These are phyloP conservation scores for Candida sp. DNA, from an alignment of 1,139 yeast genomes.

Conservation along the genomic window DNA sequence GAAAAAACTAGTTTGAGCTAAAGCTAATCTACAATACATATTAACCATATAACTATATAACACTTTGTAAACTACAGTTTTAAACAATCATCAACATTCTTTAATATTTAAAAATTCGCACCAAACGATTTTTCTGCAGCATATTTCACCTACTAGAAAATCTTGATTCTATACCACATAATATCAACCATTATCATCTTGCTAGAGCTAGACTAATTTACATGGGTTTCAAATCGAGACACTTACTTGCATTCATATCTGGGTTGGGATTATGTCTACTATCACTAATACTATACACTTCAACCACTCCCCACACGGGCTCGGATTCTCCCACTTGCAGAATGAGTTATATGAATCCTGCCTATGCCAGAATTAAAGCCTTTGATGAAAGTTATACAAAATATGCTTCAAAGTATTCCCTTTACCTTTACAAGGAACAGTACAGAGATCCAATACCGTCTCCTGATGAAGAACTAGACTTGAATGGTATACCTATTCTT, in stretches of 20 bases:
- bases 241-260: slow-evolving; percentile 6
- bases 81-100: too few relatives aligned
- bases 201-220: background rate
- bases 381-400: slow-evolving; percentile 71
- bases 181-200: too few relatives aligned
- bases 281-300: slow-evolving; percentile 15
- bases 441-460: slow-evolving; percentile 58
- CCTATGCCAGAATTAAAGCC: slow-evolving; percentile 68
- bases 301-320: slow-evolving; percentile 18
- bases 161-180: too few relatives aligned
- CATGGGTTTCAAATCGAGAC: slow-evolving; percentile 1
- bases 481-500: slow-evolving; percentile 80
- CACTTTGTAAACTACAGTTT: too few relatives aligned
- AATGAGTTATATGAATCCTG: slow-evolving; percentile 69
- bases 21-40: too few relatives aligned
- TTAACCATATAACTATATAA: too few relatives aligned
- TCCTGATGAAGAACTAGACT: slow-evolving; percentile 28
- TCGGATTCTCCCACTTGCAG: slow-evolving; percentile 47
- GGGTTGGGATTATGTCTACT: slow-evolving; percentile 15
- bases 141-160: too few relatives aligned
- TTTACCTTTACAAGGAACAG: slow-evolving; percentile 78
- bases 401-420: slow-evolving; percentile 74
- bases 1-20: too few relatives aligned
- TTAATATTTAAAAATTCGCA: too few relatives aligned
- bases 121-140: too few relatives aligned